Evolutionary conservation across 768 basidiomycete species (phyloP).

Genomic region (Amyloporia xantha): DNA sequence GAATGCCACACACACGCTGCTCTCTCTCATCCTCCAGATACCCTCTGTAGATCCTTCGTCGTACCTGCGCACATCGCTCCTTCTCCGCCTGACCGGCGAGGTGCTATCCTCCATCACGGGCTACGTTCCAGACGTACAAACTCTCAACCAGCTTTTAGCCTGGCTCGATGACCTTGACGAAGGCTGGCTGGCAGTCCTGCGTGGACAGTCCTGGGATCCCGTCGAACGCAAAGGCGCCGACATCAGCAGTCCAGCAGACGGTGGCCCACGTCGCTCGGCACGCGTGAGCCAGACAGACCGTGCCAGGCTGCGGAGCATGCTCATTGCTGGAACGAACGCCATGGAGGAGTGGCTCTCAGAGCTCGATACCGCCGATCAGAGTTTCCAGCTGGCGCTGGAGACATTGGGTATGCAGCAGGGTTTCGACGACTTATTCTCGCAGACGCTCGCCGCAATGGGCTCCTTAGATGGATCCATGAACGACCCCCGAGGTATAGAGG

Average conservation of each 20-base stretch:
- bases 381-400: conserved; percentile 34
- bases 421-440: conserved; percentile 57
- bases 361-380: conserved; percentile 15
- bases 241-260: conserved; percentile 19
- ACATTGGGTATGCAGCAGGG: conserved; percentile 50
- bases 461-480: conserved; percentile 30
- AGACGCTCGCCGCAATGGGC: conserved; percentile 56
- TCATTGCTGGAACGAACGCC: conserved; percentile 49
- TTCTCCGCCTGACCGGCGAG: conserved; percentile 71
- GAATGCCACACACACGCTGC: conserved; percentile 44
- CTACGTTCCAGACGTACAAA: conserved; percentile 41
- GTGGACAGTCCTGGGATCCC: conserved; percentile 62
- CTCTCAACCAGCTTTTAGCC: conserved; percentile 49
- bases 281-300: conserved; percentile 65
- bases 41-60: conserved; percentile 70
- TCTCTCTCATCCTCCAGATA: conserved; percentile 63
- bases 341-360: conserved; percentile 64
- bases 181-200: conserved; percentile 65
- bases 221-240: conserved; percentile 33
- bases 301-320: conserved; percentile 60
- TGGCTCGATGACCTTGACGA: conserved; percentile 71
- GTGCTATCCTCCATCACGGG: conserved; percentile 53
- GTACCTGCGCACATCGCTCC: conserved; percentile 53
- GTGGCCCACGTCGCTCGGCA: conserved; percentile 30
- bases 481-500: conserved; percentile 19